These are phyloP conservation scores for Hypoxylon sp. DNA, from an alignment of 2,329 filamentous ascomycete genomes.

Conservation along the genomic window DNA sequence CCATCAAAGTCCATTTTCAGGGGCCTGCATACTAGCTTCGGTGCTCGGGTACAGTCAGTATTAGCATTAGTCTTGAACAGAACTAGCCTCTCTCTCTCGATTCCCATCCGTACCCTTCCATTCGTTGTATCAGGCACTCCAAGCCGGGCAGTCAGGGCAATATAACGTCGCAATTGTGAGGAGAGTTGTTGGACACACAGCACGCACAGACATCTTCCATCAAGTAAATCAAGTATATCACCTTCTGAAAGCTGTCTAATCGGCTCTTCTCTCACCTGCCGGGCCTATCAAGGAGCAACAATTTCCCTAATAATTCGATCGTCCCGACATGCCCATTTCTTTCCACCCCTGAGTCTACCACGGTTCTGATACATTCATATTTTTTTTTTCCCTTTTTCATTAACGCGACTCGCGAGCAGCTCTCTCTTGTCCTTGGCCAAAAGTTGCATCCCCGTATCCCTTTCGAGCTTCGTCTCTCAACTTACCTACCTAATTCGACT, in stretches of 20 bases:
- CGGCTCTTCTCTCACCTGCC: slow-evolving; percentile 18
- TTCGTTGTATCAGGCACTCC: no score
- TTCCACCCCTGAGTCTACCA: slow-evolving; percentile 33
- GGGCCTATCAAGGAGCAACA: slow-evolving; percentile 22
- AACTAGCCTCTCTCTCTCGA: slow-evolving; percentile 19
- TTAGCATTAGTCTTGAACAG: slow-evolving; percentile 24
- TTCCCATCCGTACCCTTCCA: no score
- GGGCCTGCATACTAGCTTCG: slow-evolving; percentile 25
- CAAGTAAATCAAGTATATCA: slow-evolving; percentile 16
- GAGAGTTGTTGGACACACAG: no score
- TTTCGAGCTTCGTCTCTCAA: slow-evolving; percentile 17
- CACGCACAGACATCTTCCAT: background rate
- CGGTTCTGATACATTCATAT: background rate
- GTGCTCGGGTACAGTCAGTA: slow-evolving; percentile 9
- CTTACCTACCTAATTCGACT: slow-evolving; percentile 10
- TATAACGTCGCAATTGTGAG: slow-evolving; percentile 24
- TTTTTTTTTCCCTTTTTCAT: background rate
- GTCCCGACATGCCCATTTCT: slow-evolving; percentile 15
- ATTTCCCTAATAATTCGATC: slow-evolving; percentile 29
- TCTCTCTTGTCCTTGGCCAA: no score
- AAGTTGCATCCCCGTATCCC: no score
- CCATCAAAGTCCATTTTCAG: slow-evolving; percentile 4
- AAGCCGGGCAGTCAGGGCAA: slow-evolving; percentile 9
- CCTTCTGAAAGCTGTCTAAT: slow-evolving; percentile 24
- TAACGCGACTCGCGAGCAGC: background rate